phyloP scores from a whole-genome alignment of 2,329 filamentous ascomycete genomes.

The Talaromyces sp. region DNA sequence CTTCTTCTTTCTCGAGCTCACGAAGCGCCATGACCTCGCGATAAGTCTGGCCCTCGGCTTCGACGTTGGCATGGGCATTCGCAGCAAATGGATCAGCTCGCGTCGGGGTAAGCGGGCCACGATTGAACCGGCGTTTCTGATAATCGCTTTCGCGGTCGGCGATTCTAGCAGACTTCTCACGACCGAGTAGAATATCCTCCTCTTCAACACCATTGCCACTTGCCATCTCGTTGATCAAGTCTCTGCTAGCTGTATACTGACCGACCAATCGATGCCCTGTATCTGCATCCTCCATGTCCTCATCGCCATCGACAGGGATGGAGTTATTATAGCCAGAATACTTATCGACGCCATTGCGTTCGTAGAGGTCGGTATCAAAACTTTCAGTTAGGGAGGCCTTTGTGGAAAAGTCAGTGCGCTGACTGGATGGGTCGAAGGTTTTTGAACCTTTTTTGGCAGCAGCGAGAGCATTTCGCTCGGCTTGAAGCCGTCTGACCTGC shows the following conservation, averaged over 20 bases:
- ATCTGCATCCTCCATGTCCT: constrained; percentile 74
- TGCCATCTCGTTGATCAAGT: constrained; percentile 92
- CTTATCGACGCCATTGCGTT: constrained; percentile 72
- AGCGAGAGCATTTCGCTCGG: constrained; percentile 82
- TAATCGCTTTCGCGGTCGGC: constrained; percentile 94
- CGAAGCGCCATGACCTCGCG: constrained; percentile 86
- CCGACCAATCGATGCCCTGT: constrained; percentile 79
- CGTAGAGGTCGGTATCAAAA: constrained; percentile 87
- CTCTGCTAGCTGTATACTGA: constrained; percentile 90
- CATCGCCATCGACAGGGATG: constrained; percentile 75
- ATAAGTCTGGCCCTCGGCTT: constrained; percentile 76
- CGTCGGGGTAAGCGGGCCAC: constrained; percentile 70
- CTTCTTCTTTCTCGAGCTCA: constrained; percentile 90
- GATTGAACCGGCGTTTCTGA: constrained; percentile 91
- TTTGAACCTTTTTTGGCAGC: constrained; percentile 77
- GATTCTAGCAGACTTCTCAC: constrained; percentile 88
- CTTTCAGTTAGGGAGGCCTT: constrained; percentile 86
- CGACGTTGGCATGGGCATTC: constrained; percentile 66
- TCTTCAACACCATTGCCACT: constrained; percentile 83
- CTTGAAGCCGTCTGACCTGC: constrained; percentile 80
- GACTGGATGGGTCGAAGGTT: constrained; percentile 73
- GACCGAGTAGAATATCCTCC: constrained; percentile 80
- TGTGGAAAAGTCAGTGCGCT: constrained; percentile 78
- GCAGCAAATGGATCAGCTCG: constrained; percentile 82
- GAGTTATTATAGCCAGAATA: constrained; percentile 90